Evolutionary conservation across 2,329 filamentous ascomycete genomes (phyloP), one percentile per base, ranked within the genome.

Genomic region (Hymenoscyphus repandus): DNA sequence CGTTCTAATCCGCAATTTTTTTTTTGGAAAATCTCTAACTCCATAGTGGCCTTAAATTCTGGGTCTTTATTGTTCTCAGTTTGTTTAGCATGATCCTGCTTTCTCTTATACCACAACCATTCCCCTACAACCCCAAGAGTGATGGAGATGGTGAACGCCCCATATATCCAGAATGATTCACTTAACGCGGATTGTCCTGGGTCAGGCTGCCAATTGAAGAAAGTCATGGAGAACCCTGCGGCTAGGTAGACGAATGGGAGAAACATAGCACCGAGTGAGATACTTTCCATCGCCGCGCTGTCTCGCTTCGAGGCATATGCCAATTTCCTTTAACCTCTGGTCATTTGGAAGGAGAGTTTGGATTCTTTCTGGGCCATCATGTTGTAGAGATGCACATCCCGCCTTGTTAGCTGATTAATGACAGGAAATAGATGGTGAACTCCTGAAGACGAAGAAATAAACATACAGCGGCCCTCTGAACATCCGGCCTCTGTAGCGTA

Each of bases 351-450:
- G 58, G 81, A 83, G 50, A 85, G 74, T 52, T 82, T 78, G 7
- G 78, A 80, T 62, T 84, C 81, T 47, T 80, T 78, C 67, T 84
- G 80, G 5, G 79, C 78, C 62, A 83, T 82, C 65, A 83, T 80
- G 64, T 83, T 84, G 65, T 42, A 42, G 15, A 42, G 22, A 12
- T 42, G 22, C 22, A 42, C 5, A 20, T 20, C 5, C 4, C 4
- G 22, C 22, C 22, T 15, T 38, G 13, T 38, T n/a, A 38, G 36
- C n/a, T 13, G 15, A 2, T n/a, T 6, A 13, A n/a, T 2, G 36
- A 38, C 15, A 38, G 7, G 6, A 17, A 7, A 27, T 4, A 27
- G 7, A 27, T 7, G 7, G 22, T 7, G 4, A 4, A 27, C 22
- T 4, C 22, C 22, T n/a, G n/a, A n/a, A n/a, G n/a, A 27, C 4